Percentiles rank a stretch among this genome's conserved stretches.
phyloP scores from a whole-genome alignment of 495 filamentous ascomycete genomes.

The Glonium stellatum region DNA sequence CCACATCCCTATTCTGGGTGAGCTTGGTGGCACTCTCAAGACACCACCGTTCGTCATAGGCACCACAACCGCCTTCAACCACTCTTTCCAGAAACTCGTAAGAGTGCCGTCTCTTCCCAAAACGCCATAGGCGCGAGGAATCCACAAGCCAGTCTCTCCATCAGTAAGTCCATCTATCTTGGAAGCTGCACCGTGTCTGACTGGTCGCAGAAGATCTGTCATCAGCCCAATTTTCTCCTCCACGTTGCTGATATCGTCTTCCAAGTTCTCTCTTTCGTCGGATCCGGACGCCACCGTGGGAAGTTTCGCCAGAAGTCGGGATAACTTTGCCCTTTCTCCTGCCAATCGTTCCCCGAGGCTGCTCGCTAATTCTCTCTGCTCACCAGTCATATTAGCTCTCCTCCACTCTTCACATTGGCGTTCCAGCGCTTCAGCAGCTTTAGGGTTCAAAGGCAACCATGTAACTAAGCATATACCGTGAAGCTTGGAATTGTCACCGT shows the following conservation, averaged over 20 bases:
- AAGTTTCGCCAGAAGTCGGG: conserved; percentile 74
- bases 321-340: conserved; percentile 82
- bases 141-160: conserved; percentile 95
- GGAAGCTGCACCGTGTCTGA: conserved; percentile 87
- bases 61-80: conserved; percentile 84
- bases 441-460: conserved; percentile 79
- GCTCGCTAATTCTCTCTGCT: conserved; percentile 87
- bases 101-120: conserved; percentile 77
- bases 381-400: conserved; percentile 88
- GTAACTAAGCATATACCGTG: conserved; percentile 88
- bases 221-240: conserved; percentile 97
- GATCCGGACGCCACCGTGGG: conserved; percentile 75
- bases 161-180: conserved; percentile 97
- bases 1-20: conserved; percentile 90
- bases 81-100: conserved; percentile 97
- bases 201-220: conserved; percentile 88
- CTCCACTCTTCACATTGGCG: conserved; percentile 90
- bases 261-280: conserved; percentile 68
- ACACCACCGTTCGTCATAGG: conserved; percentile 89
- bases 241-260: conserved; percentile 89
- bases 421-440: conserved; percentile 81
- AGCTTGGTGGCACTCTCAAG: conserved; percentile 75
- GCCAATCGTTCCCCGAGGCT: conserved; percentile 88
- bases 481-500: conserved; percentile 79
- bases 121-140: conserved; percentile 87